Base-by-base conservation (phyloP, 1,284 basidiomycete genomes). In the Phaffia rhodozyma region DNA sequence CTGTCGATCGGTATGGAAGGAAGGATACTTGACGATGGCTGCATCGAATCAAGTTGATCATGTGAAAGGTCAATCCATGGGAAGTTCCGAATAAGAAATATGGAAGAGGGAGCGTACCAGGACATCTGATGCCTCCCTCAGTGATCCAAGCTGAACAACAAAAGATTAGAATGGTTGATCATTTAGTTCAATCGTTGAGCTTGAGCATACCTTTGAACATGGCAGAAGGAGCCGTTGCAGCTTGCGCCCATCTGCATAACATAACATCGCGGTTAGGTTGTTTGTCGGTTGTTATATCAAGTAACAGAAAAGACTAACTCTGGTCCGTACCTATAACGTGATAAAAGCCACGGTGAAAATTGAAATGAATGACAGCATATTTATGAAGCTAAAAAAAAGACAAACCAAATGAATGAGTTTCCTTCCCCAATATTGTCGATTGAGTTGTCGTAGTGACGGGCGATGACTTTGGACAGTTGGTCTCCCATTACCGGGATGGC, bases 61-160 rank as follows among this genome's bases (percentile, higher is more conserved):
- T 23, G 20, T 23, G 54, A 25, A n/a, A 66, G 56, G 7, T 51
- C 47, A 18, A 69, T 70, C 65, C 68, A 11, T 62, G 13, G 16
- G 38, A 43, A 43, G 5, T 43, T 7, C 38, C 38, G 16, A 71
- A 2, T 43, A 43, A 43, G 5, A 11, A 16, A 16, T 11, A 11
- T 43, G 38, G 13, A 43, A 43, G 38, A 43, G 38, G 13, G 9
- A 54, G 48, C 71, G 66, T 27, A 59, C 62, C 38, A 1, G 72
- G 72, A 62, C 69, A 70, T 23, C 72, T 65, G 50, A 73, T 72
- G 29, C 72, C 72, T 11, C 72, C 72, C 55, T 73, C 72, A 43
- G 38, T 43, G 13, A 43, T 43, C 38, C 38, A 43, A 43, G 38
- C 38, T 43, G 16, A 2, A 43, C 16, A 7, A 7, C 38, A 43